phyloP scores from a whole-genome alignment of 192 early-diverging fungal species.

The Backusella liffmaniae region DNA sequence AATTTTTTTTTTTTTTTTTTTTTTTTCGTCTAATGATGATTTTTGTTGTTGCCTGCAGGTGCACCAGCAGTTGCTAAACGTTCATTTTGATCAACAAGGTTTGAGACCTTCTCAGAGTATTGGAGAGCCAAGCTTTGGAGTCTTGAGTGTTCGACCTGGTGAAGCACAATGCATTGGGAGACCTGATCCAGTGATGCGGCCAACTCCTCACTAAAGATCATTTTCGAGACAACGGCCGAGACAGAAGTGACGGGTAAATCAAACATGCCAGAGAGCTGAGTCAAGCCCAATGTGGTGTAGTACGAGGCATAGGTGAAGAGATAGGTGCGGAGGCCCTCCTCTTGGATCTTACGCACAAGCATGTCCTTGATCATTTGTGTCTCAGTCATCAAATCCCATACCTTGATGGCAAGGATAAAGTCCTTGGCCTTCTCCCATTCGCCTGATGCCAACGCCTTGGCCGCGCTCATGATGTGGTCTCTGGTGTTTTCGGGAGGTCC shows the following conservation, averaged over 20 bases:
- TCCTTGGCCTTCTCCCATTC: slow-evolving; percentile 92
- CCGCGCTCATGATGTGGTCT: slow-evolving; percentile 97
- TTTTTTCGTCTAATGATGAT: neutral
- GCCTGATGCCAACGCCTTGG: slow-evolving; percentile 86
- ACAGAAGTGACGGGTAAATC: slow-evolving; percentile 65
- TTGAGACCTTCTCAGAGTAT: slow-evolving; percentile 84
- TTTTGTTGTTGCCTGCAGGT: neutral
- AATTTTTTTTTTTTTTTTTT: neutral
- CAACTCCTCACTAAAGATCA: slow-evolving; percentile 94
- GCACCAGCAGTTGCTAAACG: slow-evolving; percentile 48
- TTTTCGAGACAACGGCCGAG: slow-evolving; percentile 79
- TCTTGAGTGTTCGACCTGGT: slow-evolving; percentile 69
- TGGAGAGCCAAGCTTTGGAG: slow-evolving; percentile 86
- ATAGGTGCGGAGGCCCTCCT: slow-evolving; percentile 95
- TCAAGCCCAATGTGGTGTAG: slow-evolving; percentile 86
- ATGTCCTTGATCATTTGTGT: slow-evolving; percentile 86
- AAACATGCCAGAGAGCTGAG: slow-evolving; percentile 88
- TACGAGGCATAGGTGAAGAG: slow-evolving; percentile 89
- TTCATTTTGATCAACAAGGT: slow-evolving; percentile 90
- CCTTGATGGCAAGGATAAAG: slow-evolving; percentile 87
- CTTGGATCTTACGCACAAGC: slow-evolving; percentile 88
- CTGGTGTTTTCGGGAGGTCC: slow-evolving; percentile 98
- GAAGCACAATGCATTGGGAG: slow-evolving; percentile 74
- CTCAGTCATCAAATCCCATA: slow-evolving; percentile 92
- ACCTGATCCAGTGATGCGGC: slow-evolving; percentile 87